phyloP scores from a whole-genome alignment of 1,284 basidiomycete species.

The Leccinum pachyderme region DNA sequence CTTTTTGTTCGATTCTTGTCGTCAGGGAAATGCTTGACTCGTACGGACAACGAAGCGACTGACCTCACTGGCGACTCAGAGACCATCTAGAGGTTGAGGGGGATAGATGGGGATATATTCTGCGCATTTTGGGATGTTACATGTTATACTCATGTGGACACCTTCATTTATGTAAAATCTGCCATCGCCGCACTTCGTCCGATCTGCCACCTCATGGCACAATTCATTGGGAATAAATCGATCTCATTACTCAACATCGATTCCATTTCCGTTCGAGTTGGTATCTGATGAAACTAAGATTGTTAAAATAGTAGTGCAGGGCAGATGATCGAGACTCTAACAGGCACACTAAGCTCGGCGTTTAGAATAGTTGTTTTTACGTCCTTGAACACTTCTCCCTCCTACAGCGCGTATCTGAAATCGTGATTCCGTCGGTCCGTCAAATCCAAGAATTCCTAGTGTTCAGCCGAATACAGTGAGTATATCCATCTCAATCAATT shows the following conservation, averaged over 20 bases:
- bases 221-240: background rate
- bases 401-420: background rate
- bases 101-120: background rate
- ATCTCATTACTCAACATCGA: background rate
- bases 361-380: background rate
- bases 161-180: background rate
- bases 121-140: background rate
- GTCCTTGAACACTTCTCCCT: background rate
- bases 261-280: constrained; percentile 26
- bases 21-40: background rate
- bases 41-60: background rate
- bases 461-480: background rate
- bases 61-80: constrained; percentile 9
- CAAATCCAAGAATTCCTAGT: too few species aligned
- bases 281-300: background rate
- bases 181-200: constrained; percentile 12
- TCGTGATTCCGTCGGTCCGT: background rate
- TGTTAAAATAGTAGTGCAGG: background rate
- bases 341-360: too few species aligned
- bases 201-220: background rate
- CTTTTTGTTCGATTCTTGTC: background rate
- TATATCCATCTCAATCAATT: background rate
- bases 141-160: background rate
- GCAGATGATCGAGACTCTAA: background rate
- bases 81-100: constrained; percentile 5